Percentiles rank a stretch among this genome's conserved stretches.
Evolutionary conservation across 2,329 filamentous ascomycete genomes (phyloP).

Genomic region (Colletotrichum abscissum): DNA sequence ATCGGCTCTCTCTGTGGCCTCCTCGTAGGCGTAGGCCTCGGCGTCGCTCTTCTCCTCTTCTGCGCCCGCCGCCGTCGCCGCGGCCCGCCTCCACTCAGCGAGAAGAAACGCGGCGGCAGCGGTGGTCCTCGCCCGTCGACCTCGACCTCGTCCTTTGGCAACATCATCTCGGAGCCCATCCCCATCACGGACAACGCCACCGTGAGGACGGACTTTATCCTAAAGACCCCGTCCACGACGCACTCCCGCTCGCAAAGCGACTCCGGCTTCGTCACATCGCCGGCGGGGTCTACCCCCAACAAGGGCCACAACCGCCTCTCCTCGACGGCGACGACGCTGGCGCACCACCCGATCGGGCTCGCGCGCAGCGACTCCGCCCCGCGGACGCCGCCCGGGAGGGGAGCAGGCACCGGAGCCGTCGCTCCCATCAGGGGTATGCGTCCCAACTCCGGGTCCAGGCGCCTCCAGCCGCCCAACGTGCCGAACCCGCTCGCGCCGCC

Average conservation of each 20-base stretch:
- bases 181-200: constrained; percentile 50
- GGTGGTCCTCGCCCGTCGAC: constrained; percentile 38
- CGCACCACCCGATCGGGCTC: constrained; percentile 28
- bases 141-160: constrained; percentile 55
- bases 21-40: constrained; percentile 52
- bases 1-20: constrained; percentile 61
- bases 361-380: constrained; percentile 27
- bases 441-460: constrained; percentile 36
- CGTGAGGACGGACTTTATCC: constrained; percentile 65
- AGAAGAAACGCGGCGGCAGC: constrained; percentile 37
- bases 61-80: constrained; percentile 46
- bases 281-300: constrained; percentile 14
- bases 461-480: constrained; percentile 28
- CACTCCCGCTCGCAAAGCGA: constrained; percentile 41
- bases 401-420: constrained; percentile 26
- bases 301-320: constrained; percentile 25
- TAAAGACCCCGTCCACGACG: constrained; percentile 49
- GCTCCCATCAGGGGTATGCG: constrained; percentile 53
- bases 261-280: constrained; percentile 39
- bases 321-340: constrained; percentile 24
- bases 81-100: constrained; percentile 32
- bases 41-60: constrained; percentile 54
- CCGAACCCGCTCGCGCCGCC: constrained; percentile 38
- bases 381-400: constrained; percentile 4
- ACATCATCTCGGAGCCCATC: constrained; percentile 69